Percentiles rank a stretch among this genome's conserved stretches.
Evolutionary conservation across 768 basidiomycete genomes (phyloP).

Genomic region (Panellus pusillus): DNA sequence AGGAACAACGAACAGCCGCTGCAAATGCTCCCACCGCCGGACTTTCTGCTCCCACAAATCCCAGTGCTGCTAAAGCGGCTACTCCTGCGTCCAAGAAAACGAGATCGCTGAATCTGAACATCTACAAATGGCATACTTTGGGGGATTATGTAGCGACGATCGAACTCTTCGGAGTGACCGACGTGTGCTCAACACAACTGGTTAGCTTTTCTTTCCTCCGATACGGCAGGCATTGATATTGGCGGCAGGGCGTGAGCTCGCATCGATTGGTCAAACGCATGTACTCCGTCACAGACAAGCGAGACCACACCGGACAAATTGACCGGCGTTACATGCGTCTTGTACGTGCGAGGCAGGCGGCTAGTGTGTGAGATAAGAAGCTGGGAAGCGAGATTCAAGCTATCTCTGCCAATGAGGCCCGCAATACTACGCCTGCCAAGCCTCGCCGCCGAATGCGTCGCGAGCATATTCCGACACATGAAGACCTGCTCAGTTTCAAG

Average conservation of each 20-base stretch:
- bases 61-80: no score
- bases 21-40: neutral
- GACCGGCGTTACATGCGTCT: conserved; percentile 21
- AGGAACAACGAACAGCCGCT: conserved; percentile 2
- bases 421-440: no score
- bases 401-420: no score
- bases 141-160: conserved; percentile 25
- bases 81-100: neutral
- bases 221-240: neutral
- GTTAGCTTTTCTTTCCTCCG: conserved; percentile 20
- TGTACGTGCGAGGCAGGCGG: neutral
- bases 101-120: conserved; percentile 27
- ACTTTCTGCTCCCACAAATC: no score
- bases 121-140: conserved; percentile 30
- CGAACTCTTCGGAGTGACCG: conserved; percentile 23
- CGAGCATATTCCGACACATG: no score
- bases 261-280: conserved; percentile 39
- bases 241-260: conserved; percentile 41
- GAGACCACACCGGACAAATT: conserved; percentile 29
- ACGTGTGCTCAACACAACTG: conserved; percentile 23
- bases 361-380: no score
- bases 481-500: no score
- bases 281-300: conserved; percentile 39
- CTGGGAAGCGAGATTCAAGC: no score
- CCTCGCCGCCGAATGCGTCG: no score